Base-by-base conservation (phyloP, 208 protist genomes). In the Crithidia mellificae region DNA sequence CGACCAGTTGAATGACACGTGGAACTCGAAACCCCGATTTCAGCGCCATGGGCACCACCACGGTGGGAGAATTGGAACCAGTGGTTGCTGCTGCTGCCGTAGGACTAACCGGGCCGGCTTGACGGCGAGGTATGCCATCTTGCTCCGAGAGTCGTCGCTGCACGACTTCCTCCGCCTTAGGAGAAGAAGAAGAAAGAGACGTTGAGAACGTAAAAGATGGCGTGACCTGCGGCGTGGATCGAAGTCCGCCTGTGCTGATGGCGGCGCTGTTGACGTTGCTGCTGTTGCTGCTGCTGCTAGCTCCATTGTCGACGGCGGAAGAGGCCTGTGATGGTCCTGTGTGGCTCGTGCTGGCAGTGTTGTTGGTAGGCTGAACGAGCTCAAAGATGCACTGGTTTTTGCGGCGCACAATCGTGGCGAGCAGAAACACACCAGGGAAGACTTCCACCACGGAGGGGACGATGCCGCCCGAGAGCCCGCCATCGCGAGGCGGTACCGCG, bases 331-430 rank as follows among this genome's bases (percentile, higher is more conserved):
- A n/a, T 15, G 22, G 25, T 29, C 25, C 30, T 41, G 36, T 41
- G 12, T 15, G 36, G 12, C 9, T 41, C 9, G 6, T 41, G 36
- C 12, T 41, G 17, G 55, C 11, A 11, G 20, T 62, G 15, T 51
- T 20, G 2, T 25, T 19, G 9, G 55, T 36, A 12, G 75, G 69
- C 27, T 80, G 36, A 34, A 86, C 32, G 32, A 89, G 64, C 59
- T 92, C 84, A 1, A 95, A 22, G 20, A 83, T 47, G 56, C 86
- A 92, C 63, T 82, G 55, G 57, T 91, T 87, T 20, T 72, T 81
- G 8, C 41, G 54, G 1, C 59, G 43, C 22, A 78, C 58, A 1
- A 86, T 81, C 5, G 77, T 88, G 12, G 87, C 90, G 20, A 94
- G 46, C 50, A 94, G 70, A 34, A 68, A 84, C 11, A 87, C 75